Conservation (phyloP, 2,329 filamentous ascomycete species). For the Monascus ruber region DNA sequence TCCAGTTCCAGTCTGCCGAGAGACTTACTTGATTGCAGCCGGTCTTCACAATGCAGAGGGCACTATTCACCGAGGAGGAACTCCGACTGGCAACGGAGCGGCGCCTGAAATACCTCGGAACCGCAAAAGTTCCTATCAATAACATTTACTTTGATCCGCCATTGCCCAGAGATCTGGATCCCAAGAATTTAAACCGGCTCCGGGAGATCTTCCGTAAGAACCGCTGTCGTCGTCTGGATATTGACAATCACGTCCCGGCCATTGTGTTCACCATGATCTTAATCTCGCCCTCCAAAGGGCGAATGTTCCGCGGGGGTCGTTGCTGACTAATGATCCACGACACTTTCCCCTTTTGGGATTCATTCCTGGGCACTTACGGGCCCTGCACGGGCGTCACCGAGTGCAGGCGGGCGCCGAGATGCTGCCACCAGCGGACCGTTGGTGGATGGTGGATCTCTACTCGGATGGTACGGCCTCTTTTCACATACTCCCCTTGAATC, state of each 20-base stretch:
- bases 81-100: constrained; percentile 9
- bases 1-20: too few relatives aligned
- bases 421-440: constrained; percentile 10
- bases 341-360: constrained; percentile 9
- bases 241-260: constrained; percentile 11
- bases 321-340: constrained; percentile 2
- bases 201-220: constrained; percentile 11
- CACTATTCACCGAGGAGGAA: constrained; percentile 8
- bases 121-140: constrained; percentile 12
- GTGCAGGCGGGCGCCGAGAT: constrained; percentile 10
- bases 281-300: constrained; percentile 2
- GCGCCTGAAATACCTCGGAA: constrained; percentile 14
- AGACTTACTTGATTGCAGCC: too few relatives aligned
- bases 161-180: background rate
- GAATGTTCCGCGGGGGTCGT: constrained; percentile 1
- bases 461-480: constrained; percentile 8
- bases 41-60: too few relatives aligned
- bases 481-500: background rate
- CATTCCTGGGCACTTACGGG: constrained; percentile 8
- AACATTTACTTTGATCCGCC: constrained; percentile 9
- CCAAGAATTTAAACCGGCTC: constrained; percentile 10
- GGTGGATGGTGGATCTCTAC: constrained; percentile 22
- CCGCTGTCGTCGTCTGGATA: constrained; percentile 9
- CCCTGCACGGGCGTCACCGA: constrained; percentile 16
- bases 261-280: constrained; percentile 7